Conservation (phyloP, 1,284 basidiomycete genomes). For the Kalmanozyma brasiliensis region DNA sequence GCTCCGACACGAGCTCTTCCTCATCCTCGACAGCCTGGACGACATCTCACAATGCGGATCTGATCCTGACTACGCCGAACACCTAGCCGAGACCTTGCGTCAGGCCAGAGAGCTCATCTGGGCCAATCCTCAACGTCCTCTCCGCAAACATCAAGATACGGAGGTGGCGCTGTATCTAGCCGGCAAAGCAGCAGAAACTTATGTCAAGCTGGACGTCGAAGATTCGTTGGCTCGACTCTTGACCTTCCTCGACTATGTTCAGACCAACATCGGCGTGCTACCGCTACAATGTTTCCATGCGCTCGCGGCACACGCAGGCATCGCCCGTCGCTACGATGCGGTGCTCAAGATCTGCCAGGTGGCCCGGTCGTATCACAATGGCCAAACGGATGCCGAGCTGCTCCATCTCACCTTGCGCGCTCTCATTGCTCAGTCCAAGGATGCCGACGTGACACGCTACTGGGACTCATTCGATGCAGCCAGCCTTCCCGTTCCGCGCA, state of each 20-base stretch:
- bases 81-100: constrained; percentile 20
- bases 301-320: constrained; percentile 23
- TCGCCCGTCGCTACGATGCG: constrained; percentile 21
- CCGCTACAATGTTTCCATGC: constrained; percentile 31
- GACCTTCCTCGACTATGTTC: constrained; percentile 24
- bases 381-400: constrained; percentile 33
- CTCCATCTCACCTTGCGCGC: constrained; percentile 36
- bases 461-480: constrained; percentile 15
- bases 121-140: constrained; percentile 9
- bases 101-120: constrained; percentile 31
- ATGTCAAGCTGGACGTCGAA: constrained; percentile 29
- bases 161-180: constrained; percentile 27
- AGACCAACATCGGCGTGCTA: constrained; percentile 18
- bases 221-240: constrained; percentile 33
- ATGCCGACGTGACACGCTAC: constrained; percentile 12
- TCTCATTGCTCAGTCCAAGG: constrained; percentile 20
- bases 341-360: constrained; percentile 30
- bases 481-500: constrained; percentile 25
- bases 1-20: constrained; percentile 23
- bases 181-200: constrained; percentile 34
- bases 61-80: constrained; percentile 17
- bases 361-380: constrained; percentile 18
- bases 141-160: constrained; percentile 4
- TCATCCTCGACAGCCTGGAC: constrained; percentile 39
- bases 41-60: constrained; percentile 17